phyloP scores from a whole-genome alignment of 768 basidiomycete species.

The Leccinum rimulosum region DNA sequence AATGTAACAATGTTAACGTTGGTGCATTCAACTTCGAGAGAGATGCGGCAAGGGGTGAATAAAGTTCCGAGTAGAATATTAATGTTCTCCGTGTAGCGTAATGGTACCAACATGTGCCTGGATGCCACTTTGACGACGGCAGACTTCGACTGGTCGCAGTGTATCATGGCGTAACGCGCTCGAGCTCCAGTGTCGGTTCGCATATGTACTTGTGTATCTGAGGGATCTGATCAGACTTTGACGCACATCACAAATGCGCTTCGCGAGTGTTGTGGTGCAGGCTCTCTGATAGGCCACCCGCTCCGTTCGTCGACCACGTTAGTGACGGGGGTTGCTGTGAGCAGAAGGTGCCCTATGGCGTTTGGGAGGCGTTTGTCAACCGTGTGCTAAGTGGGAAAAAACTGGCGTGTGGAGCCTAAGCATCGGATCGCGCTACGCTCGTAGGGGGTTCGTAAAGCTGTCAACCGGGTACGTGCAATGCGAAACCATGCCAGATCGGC shows the following conservation, averaged over 20 bases:
- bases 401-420: neutral
- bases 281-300: neutral
- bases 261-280: neutral
- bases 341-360: neutral
- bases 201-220: neutral
- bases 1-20: no score
- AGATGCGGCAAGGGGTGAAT: slow-evolving; percentile 11
- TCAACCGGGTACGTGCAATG: slow-evolving; percentile 1
- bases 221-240: neutral
- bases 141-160: neutral
- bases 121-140: slow-evolving; percentile 3
- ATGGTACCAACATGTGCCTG: slow-evolving; percentile 9
- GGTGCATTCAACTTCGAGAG: neutral
- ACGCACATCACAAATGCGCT: neutral
- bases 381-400: slow-evolving; percentile 12
- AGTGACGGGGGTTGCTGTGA: neutral
- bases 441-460: slow-evolving; percentile 9
- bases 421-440: neutral
- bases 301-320: neutral
- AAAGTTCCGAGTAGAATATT: slow-evolving; percentile 5
- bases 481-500: neutral
- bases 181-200: neutral
- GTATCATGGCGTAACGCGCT: neutral
- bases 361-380: neutral
- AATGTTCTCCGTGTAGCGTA: slow-evolving; percentile 15